Evolutionary conservation across 148 eudicot species (phyloP), one percentile per base, ranked within the genome.

Genomic region (Drosera capensis): DNA sequence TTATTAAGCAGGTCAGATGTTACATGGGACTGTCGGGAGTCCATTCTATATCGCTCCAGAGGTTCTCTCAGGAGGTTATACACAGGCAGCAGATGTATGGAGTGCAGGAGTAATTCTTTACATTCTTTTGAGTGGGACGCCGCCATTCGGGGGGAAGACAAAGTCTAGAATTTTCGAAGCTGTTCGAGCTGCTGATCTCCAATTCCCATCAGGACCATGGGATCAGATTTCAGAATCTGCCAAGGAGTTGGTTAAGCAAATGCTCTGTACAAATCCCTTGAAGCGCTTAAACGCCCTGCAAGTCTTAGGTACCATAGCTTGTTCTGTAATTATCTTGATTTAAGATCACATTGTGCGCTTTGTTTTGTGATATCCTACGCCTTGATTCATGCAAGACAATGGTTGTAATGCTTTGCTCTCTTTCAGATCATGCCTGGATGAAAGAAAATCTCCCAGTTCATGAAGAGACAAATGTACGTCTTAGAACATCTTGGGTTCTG

Each of bases 1-100:
- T 60, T 23, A 21, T 48, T 51, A 45, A 58, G 52, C 85, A 87
- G 96, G 96, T 20, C 73, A 86, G 54, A 71, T 62, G 29, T 56
- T 86, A 48, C 71, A 76, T 22, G 94, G 96, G 34, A 82, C 81
- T 14, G 96, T 86, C 35, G 96, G 96, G 37, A 86, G 94, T 60
- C 94, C 96, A 17, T 86, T 82, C 49, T 86, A 86, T 65, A 82
- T 86, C 52, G 96, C 96, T 41, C 96, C 96, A 2, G 96, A 86
- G 77, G 96, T 86, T 34, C 64, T 86, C 38, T 61, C 69, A 0
- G 85, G 96, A 25, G 85, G 94, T 26, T 86, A 86, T 67, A 74
- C 80, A 23, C 70, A 82, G 54, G 77, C 84, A 14, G 96, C 93
- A 23, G 96, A 86, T 52, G 79, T 82, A 12, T 86, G 96, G 96